A percentile compares a stretch with the other conserved stretches of the same genome.
These are phyloP conservation scores for Penicillium psychrosexuale DNA, from an alignment of 2,329 filamentous ascomycete genomes.

Conservation along the genomic window DNA sequence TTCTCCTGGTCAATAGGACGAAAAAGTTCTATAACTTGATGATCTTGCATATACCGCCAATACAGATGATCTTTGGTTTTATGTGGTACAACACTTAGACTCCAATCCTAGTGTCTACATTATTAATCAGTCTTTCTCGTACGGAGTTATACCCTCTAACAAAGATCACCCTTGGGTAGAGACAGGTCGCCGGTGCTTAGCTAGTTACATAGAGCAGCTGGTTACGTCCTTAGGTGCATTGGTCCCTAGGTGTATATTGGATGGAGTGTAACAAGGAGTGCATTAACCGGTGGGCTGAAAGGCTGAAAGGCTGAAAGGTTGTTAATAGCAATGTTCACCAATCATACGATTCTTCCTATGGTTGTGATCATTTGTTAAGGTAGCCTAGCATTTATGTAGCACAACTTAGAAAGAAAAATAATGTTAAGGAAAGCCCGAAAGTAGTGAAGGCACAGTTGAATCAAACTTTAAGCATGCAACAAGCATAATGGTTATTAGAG, in stretches of 20 bases:
- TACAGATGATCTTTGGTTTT: constrained; percentile 18
- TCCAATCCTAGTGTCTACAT: not conserved
- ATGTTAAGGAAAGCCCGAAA: not conserved
- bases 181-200: not conserved
- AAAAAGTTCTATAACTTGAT: constrained; percentile 29
- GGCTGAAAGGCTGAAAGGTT: not conserved
- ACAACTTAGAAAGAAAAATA: too few relatives aligned
- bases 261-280: too few relatives aligned
- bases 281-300: not conserved
- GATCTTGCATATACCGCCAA: constrained; percentile 26
- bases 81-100: not conserved
- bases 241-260: too few relatives aligned
- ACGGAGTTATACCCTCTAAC: not conserved
- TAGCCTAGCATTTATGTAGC: not conserved
- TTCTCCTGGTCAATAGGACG: constrained; percentile 23
- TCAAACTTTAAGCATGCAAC: not conserved
- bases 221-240: not conserved
- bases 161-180: not conserved
- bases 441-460: not conserved
- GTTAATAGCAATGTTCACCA: not conserved
- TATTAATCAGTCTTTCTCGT: not conserved
- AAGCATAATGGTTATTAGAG: not conserved
- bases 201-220: not conserved
- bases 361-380: not conserved
- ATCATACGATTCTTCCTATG: not conserved